phyloP scores from a whole-genome alignment of 75 land plant genomes.

The Cunninghamia lanceolata region DNA sequence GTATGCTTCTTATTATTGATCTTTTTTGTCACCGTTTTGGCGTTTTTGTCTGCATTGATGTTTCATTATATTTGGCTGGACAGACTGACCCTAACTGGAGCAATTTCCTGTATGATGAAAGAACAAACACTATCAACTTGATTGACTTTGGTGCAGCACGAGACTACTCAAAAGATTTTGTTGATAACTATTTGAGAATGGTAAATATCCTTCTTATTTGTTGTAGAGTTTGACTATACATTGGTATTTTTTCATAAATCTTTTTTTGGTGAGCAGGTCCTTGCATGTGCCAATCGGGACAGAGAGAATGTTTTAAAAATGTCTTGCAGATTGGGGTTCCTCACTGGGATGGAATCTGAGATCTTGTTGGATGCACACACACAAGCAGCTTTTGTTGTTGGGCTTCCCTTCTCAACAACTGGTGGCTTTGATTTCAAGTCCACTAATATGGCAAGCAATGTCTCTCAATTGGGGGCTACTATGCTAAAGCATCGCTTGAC shows the following conservation, averaged over 20 bases:
- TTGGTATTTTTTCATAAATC: neutral
- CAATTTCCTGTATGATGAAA: conserved; percentile 91
- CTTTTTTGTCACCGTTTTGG: neutral
- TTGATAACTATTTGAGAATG: conserved; percentile 94
- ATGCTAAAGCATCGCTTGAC: conserved; percentile 90
- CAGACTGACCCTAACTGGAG: conserved; percentile 99
- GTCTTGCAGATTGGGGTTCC: conserved; percentile 85
- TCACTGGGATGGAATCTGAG: conserved; percentile 87
- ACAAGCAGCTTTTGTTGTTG: conserved; percentile 93
- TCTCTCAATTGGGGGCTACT: conserved; percentile 84
- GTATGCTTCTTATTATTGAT: neutral
- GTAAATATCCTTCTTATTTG: conserved; percentile 25
- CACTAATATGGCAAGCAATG: conserved; percentile 63
- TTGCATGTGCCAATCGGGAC: conserved; percentile 91
- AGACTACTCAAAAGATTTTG: conserved; percentile 75
- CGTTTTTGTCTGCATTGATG: neutral
- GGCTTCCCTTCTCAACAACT: conserved; percentile 78
- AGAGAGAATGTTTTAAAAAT: conserved; percentile 65
- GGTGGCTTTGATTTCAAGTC: conserved; percentile 89
- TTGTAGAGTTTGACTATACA: neutral
- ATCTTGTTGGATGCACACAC: conserved; percentile 90
- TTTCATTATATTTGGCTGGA: neutral
- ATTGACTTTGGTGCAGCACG: conserved; percentile 99
- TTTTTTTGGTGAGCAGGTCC: conserved; percentile 46
- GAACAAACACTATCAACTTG: conserved; percentile 71